phyloP scores from a whole-genome alignment of 2,329 filamentous ascomycete species.

The Ophiocordyceps sinensis region DNA sequence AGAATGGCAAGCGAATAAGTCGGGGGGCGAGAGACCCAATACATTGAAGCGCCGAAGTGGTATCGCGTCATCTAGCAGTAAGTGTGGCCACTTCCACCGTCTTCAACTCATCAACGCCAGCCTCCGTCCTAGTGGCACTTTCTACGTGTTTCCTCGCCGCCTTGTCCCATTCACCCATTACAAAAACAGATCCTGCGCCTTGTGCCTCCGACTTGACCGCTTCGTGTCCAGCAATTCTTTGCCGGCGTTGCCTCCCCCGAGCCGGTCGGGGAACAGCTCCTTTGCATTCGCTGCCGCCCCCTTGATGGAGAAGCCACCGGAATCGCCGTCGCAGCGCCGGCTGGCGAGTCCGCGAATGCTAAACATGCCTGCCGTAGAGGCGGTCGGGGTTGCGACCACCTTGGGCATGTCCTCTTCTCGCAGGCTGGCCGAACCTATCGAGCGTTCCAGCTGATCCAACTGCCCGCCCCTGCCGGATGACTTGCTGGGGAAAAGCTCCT shows the following conservation, averaged over 20 bases:
- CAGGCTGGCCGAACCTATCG: conserved; percentile 22
- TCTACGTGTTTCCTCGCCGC: not conserved
- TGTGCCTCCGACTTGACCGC: conserved; percentile 41
- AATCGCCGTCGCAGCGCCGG: conserved; percentile 23
- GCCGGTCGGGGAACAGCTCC: conserved; percentile 56
- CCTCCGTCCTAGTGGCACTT: not conserved
- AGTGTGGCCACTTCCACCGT: too few relatives aligned
- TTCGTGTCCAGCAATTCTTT: conserved; percentile 53
- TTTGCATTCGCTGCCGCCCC: conserved; percentile 40
- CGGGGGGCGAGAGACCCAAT: too few relatives aligned
- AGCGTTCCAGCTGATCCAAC: conserved; percentile 23
- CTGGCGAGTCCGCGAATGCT: conserved; percentile 46
- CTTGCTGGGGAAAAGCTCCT: conserved; percentile 26
- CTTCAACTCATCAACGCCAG: not conserved
- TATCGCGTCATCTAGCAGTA: too few relatives aligned
- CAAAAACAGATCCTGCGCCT: conserved; percentile 59
- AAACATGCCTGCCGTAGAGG: conserved; percentile 29
- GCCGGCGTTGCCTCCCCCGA: conserved; percentile 39
- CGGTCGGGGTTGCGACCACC: conserved; percentile 40
- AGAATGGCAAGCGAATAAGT: too few relatives aligned
- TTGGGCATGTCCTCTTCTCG: conserved; percentile 29
- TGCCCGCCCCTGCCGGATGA: conserved; percentile 13
- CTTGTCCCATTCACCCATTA: conserved; percentile 15
- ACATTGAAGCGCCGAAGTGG: too few relatives aligned
- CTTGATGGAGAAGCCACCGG: conserved; percentile 50